Base-by-base conservation (phyloP, 495 filamentous ascomycete genomes). In the Penicillium chermesinum region DNA sequence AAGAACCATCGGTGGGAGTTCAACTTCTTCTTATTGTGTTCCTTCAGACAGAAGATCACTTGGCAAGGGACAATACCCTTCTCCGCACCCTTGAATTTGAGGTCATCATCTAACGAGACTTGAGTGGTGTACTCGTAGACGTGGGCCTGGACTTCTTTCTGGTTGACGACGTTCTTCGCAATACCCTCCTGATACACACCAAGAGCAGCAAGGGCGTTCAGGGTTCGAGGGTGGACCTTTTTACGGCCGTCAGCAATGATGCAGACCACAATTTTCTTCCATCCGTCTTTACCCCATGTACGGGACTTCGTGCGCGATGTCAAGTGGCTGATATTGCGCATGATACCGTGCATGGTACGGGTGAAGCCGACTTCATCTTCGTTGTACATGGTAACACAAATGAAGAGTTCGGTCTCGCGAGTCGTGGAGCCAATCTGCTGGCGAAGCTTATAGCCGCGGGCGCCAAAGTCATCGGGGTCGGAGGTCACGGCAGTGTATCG, bases 1-100 rank as follows among this genome's bases (percentile, higher is more conserved):
- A 99, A 99, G 70, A 96, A 96, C 94, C 94, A 99, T 41, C 94
- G 83, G 71, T 99, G 94, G 4, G 89, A 95, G 72, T 99, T 99
- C 41, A 99, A 77, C 72, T 97, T 99, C 74, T 96, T 95, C 58
- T 84, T 77, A 65, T 99, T 99, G 69, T 95, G 89, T 62, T 99
- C 94, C 71, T 99, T 99, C 44, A 99, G 70, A 64, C 94, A 99
- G 63, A 99, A 97, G 49, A 99, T 89, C 73, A 97, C 91, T 70
- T 99, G 94, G 63, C 89, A 94, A 4, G 94, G 94, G n/a, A 96
- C 86, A 52, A 97, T 97, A 13, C 94, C 93, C 70, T 97, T 97
- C 71, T 99, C 94, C 2, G 93, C 94, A 27, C 94, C 94, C 75
- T 97, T 97, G 75, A 99, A 97, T 67, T 95, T 96, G 39, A 97